Percentiles rank a stretch among this genome's conserved stretches.
Conservation (phyloP, 495 filamentous ascomycete genomes). For the Cercophora newfieldiana region DNA sequence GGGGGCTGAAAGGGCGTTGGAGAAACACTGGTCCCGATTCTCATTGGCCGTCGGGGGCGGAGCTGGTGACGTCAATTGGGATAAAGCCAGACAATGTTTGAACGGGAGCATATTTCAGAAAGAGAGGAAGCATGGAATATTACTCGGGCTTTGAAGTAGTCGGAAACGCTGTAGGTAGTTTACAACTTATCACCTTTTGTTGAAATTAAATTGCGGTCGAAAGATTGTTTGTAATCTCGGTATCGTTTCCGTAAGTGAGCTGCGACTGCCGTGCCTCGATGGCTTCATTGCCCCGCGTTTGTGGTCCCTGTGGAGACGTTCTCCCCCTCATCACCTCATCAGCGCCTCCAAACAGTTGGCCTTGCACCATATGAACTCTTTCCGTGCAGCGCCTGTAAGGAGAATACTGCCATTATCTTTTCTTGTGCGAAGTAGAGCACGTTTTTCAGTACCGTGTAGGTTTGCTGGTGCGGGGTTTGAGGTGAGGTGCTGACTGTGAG, state of each 20-base stretch:
- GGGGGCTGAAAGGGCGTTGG: no score
- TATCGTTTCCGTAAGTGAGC: not conserved
- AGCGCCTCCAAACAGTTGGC: not conserved
- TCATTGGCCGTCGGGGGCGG: not conserved
- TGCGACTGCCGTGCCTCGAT: not conserved
- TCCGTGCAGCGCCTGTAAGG: constrained; percentile 22
- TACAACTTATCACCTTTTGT: no score
- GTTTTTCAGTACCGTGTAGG: constrained; percentile 8
- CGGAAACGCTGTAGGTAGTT: no score
- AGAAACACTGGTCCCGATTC: not conserved
- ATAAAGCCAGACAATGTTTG: no score
- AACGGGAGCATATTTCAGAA: no score
- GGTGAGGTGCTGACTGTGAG: not conserved
- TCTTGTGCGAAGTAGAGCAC: constrained; percentile 11
- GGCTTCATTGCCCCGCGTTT: constrained; percentile 12
- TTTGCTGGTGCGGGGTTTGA: not conserved
- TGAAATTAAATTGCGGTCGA: no score
- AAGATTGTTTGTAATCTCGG: not conserved
- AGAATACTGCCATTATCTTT: constrained; percentile 16
- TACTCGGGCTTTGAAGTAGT: no score
- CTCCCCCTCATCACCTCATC: not conserved
- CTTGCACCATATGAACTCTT: constrained; percentile 21
- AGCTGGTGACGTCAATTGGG: not conserved
- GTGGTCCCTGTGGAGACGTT: not conserved
- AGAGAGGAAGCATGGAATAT: no score